phyloP scores from a whole-genome alignment of 2,329 filamentous ascomycete species.

The Onygenales sp. region DNA sequence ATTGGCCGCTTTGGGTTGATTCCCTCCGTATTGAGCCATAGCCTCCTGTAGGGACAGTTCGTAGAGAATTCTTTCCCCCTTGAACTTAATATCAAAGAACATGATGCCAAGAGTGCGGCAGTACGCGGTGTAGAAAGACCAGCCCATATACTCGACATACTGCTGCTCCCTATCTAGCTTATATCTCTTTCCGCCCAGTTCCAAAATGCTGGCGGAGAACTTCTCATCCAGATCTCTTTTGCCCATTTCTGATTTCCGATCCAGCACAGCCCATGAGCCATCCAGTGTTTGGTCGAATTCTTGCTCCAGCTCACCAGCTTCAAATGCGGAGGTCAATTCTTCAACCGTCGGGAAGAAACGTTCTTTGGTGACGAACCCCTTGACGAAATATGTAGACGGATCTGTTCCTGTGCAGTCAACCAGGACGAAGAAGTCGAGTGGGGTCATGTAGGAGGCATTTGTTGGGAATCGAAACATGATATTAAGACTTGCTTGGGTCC shows the following conservation, averaged over 20 bases:
- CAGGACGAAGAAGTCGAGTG: slow-evolving; percentile 38
- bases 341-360: slow-evolving; percentile 28
- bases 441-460: slow-evolving; percentile 30
- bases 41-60: slow-evolving; percentile 46
- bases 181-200: slow-evolving; percentile 32
- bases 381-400: slow-evolving; percentile 32
- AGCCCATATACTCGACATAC: slow-evolving; percentile 46
- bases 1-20: slow-evolving; percentile 10
- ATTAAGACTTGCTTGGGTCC: slow-evolving; percentile 29
- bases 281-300: slow-evolving; percentile 24
- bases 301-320: slow-evolving; percentile 27
- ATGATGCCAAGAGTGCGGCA: slow-evolving; percentile 37
- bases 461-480: slow-evolving; percentile 37
- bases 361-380: slow-evolving; percentile 34
- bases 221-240: slow-evolving; percentile 8
- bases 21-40: slow-evolving; percentile 41
- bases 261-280: slow-evolving; percentile 14
- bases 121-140: slow-evolving; percentile 42
- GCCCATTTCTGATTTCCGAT: slow-evolving; percentile 4
- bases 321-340: slow-evolving; percentile 29
- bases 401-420: slow-evolving; percentile 38
- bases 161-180: slow-evolving; percentile 35
- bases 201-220: slow-evolving; percentile 21
- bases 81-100: slow-evolving; percentile 43
- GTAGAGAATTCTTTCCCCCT: slow-evolving; percentile 43